Evolutionary conservation across 2,329 filamentous ascomycete species (phyloP).

Genomic region (Ceratocystis colombiana): DNA sequence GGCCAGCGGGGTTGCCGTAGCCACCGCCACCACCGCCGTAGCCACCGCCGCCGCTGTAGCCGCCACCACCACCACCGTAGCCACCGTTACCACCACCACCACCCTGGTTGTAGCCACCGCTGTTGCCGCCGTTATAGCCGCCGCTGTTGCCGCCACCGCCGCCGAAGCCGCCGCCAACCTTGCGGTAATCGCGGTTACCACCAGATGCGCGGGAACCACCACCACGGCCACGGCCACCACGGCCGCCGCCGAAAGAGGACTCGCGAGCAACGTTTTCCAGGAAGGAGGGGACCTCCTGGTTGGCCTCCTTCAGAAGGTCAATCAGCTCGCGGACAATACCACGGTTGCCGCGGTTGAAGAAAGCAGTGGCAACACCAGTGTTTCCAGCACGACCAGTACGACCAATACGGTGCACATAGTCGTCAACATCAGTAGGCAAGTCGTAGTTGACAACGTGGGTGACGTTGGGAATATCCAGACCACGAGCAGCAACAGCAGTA

Average conservation of each 20-base stretch:
- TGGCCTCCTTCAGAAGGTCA: slow-evolving; percentile 96
- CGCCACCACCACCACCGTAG: slow-evolving; percentile 34
- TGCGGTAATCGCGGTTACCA: slow-evolving; percentile 80
- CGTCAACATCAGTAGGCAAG: slow-evolving; percentile 95
- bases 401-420: slow-evolving; percentile 98
- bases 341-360: slow-evolving; percentile 99
- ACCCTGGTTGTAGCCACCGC: slow-evolving; percentile 36
- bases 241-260: slow-evolving; percentile 64
- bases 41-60: slow-evolving; percentile 37
- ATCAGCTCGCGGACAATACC: slow-evolving; percentile 93
- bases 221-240: slow-evolving; percentile 50
- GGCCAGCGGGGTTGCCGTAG: slow-evolving; percentile 60
- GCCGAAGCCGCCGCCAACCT: slow-evolving; percentile 43
- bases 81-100: slow-evolving; percentile 33
- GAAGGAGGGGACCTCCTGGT: slow-evolving; percentile 91
- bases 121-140: slow-evolving; percentile 39
- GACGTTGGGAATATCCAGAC: slow-evolving; percentile 91
- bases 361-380: slow-evolving; percentile 94
- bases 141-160: slow-evolving; percentile 37
- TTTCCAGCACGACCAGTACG: slow-evolving; percentile 99
- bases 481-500: slow-evolving; percentile 85
- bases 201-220: slow-evolving; percentile 58
- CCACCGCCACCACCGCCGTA: slow-evolving; percentile 38
- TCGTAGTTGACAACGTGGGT: slow-evolving; percentile 99
- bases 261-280: slow-evolving; percentile 96